Conservation (phyloP, 2,329 filamentous ascomycete genomes). For the Fusarium gaditjirri region DNA sequence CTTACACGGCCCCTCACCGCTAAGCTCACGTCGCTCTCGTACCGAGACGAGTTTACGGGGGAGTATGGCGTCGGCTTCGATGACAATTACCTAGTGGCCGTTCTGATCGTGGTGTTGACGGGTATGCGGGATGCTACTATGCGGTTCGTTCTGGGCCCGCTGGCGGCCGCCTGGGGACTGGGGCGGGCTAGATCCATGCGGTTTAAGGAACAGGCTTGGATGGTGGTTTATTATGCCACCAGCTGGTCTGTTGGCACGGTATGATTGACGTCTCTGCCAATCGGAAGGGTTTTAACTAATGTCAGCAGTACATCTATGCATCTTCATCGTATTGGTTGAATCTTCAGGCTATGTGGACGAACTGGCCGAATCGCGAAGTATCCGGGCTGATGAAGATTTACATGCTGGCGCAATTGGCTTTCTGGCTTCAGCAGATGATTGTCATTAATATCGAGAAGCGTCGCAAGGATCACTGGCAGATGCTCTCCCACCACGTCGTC, state of each 20-base stretch:
- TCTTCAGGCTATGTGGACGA: conserved; percentile 80
- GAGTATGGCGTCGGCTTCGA: conserved; percentile 81
- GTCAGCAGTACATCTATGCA: conserved; percentile 77
- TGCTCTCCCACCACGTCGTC: conserved; percentile 93
- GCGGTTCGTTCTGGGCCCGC: conserved; percentile 85
- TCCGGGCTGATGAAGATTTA: conserved; percentile 83
- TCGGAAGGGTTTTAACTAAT: not conserved
- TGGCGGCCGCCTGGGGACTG: conserved; percentile 78
- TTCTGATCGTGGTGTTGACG: conserved; percentile 87
- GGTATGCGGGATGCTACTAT: conserved; percentile 85
- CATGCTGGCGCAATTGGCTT: conserved; percentile 87
- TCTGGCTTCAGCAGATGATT: conserved; percentile 93
- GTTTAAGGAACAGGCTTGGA: conserved; percentile 95
- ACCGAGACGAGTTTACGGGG: conserved; percentile 70
- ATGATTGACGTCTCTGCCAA: conserved; percentile 49
- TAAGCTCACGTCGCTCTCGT: conserved; percentile 88
- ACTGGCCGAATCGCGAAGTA: conserved; percentile 84
- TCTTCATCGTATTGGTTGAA: conserved; percentile 83
- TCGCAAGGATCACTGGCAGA: conserved; percentile 94
- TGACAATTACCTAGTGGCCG: conserved; percentile 81
- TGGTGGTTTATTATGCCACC: conserved; percentile 81
- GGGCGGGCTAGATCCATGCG: conserved; percentile 79
- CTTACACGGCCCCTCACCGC: conserved; percentile 78
- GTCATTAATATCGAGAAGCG: conserved; percentile 95
- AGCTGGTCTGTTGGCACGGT: conserved; percentile 90